Conservation (phyloP, 129 eudicot species). For the Calendula officinalis region DNA sequence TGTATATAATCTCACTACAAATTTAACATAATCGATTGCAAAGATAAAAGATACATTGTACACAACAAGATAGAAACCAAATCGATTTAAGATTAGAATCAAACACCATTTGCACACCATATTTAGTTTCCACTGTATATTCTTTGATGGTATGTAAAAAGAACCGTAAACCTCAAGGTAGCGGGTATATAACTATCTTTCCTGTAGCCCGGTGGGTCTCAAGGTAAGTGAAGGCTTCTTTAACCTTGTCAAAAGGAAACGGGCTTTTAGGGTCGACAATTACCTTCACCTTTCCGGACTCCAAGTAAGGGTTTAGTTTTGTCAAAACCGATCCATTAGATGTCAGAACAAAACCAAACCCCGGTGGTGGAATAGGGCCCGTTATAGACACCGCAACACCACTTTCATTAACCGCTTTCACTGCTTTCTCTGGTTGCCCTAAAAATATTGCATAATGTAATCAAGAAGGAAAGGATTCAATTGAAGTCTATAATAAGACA, state of each 20-base stretch:
- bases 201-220: conserved; percentile 81
- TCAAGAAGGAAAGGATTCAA: too few relatives aligned
- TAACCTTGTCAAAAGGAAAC: conserved; percentile 67
- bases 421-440: conserved; percentile 81
- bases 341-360: conserved; percentile 70
- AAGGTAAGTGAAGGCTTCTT: conserved; percentile 79
- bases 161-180: conserved; percentile 41
- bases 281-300: conserved; percentile 82
- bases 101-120: conserved; percentile 7
- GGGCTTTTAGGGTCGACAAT: conserved; percentile 79
- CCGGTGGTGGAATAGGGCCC: conserved; percentile 69
- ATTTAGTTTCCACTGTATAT: background rate
- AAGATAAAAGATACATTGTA: too few relatives aligned
- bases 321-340: conserved; percentile 66
- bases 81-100: background rate
- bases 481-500: too few relatives aligned
- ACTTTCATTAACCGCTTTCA: conserved; percentile 74
- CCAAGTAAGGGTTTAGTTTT: conserved; percentile 68
- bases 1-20: too few relatives aligned
- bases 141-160: background rate
- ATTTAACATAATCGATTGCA: too few relatives aligned
- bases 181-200: conserved; percentile 75
- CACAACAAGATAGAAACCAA: background rate
- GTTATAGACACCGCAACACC: conserved; percentile 72
- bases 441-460: background rate